Evolutionary conservation across 495 filamentous ascomycete species (phyloP).

Genomic region (Apiosordaria backusii): DNA sequence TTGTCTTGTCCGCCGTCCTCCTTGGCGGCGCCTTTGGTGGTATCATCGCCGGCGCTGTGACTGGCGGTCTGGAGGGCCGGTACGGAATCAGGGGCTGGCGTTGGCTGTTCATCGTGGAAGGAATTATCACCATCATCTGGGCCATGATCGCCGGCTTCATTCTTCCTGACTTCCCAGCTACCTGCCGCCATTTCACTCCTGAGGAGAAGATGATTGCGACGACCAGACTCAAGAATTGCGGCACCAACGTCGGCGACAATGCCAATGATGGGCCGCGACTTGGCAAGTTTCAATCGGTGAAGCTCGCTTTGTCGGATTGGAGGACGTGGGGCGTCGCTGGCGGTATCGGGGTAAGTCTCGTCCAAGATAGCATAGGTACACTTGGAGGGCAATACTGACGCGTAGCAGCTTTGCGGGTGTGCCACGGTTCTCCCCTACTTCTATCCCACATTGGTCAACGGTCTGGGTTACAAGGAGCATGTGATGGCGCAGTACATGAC

Average conservation of each 20-base stretch:
- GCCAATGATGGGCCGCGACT: slow-evolving; percentile 20
- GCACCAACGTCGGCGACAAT: not conserved
- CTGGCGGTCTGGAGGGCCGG: slow-evolving; percentile 53
- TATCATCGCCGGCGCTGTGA: slow-evolving; percentile 36
- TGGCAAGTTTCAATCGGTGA: slow-evolving; percentile 1
- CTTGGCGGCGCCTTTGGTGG: slow-evolving; percentile 61
- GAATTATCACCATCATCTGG: slow-evolving; percentile 47
- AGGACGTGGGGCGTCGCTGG: slow-evolving; percentile 7
- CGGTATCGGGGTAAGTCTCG: not conserved
- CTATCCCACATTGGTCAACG: slow-evolving; percentile 49
- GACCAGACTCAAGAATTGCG: not conserved
- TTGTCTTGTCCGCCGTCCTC: slow-evolving; percentile 57
- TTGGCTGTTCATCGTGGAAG: slow-evolving; percentile 57
- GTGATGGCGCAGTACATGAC: slow-evolving; percentile 43
- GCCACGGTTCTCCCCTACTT: slow-evolving; percentile 48
- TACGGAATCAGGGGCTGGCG: slow-evolving; percentile 45
- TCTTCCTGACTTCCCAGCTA: slow-evolving; percentile 56
- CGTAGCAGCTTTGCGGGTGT: slow-evolving; percentile 34
- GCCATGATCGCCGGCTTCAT: slow-evolving; percentile 53
- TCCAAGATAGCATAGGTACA: not conserved
- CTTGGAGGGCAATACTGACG: not conserved
- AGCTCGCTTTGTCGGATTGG: slow-evolving; percentile 5
- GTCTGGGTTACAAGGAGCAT: slow-evolving; percentile 43
- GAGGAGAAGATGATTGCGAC: slow-evolving; percentile 45
- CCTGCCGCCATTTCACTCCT: slow-evolving; percentile 58